Evolutionary conservation across 768 basidiomycete species (phyloP), one percentile per base, ranked within the genome.

Genomic region (Suillus paluster): DNA sequence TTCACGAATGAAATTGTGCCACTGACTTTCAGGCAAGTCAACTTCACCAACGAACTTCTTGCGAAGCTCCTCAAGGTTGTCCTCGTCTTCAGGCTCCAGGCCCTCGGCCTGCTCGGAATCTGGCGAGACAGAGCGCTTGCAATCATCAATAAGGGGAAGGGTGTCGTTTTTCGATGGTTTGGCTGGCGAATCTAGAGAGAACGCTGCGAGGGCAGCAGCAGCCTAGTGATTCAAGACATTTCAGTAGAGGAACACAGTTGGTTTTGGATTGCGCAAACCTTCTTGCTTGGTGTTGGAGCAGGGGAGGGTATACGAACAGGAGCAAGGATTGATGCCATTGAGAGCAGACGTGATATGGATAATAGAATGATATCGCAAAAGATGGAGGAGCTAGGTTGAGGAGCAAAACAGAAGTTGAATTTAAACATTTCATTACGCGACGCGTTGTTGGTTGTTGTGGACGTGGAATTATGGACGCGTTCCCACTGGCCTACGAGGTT

Each of bases 1-100:
- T 12, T 44, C 7, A 2, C 17, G 6, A 8, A 34, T 4, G 12
- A 38, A 17, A 9, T n/a, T 12, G n/a, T 1, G 73, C 15, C 19
- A 58, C 68, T 46, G 76, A 79, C 81, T 73, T 75, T 89, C 86
- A 61, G 84, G 80, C 48, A 89, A 80, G 64, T 87, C 80, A 57
- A 88, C 73, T 41, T 89, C 85, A 45, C 89, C 88, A 23, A 90
- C 88, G 69, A 86, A 89, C 57, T 78, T 75, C 62, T 74, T 77
- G 38, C 81, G 78, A 64, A 73, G 78, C 66, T 76, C 77, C 36
- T 82, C 83, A 52, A 77, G 61, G 17, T 73, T 74, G n/a, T 68
- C 70, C 46, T 73, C 62, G n/a, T 70, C 64, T 0, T 54, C 44
- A 19, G 57, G 44, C 36, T 70, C 70, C 5, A 69, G 70, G 7